These are phyloP conservation scores for Silene coronaria DNA, from an alignment of 179 eudicot species.

Conservation along the genomic window DNA sequence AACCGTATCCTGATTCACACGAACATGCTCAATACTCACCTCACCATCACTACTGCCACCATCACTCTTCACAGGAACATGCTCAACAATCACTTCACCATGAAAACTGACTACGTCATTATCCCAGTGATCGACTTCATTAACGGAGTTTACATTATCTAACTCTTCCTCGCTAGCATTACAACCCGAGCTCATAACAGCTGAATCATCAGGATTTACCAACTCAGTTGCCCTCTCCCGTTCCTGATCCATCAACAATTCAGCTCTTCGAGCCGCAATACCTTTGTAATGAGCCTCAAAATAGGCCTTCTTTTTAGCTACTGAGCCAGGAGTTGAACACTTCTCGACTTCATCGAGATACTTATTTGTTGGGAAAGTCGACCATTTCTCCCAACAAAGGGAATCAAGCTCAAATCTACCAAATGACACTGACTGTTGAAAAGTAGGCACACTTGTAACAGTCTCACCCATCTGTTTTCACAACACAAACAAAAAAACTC, in stretches of 20 bases:
- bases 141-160: slow-evolving; percentile 18
- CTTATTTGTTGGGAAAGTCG: slow-evolving; percentile 48
- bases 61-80: slow-evolving; percentile 17
- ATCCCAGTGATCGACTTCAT: slow-evolving; percentile 24
- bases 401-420: slow-evolving; percentile 53
- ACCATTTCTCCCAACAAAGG: slow-evolving; percentile 55
- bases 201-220: slow-evolving; percentile 19
- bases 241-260: slow-evolving; percentile 36
- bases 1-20: not conserved
- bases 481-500: slow-evolving; percentile 21
- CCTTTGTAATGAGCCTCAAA: slow-evolving; percentile 48
- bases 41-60: not conserved
- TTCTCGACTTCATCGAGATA: slow-evolving; percentile 51
- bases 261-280: slow-evolving; percentile 40
- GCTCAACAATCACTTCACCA: not conserved
- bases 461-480: slow-evolving; percentile 67
- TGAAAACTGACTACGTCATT: slow-evolving; percentile 4
- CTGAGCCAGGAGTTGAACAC: slow-evolving; percentile 45
- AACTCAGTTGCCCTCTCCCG: slow-evolving; percentile 23
- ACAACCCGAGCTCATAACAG: slow-evolving; percentile 16
- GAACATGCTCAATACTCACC: not conserved
- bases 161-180: slow-evolving; percentile 19
- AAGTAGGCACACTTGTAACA: slow-evolving; percentile 28
- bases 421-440: slow-evolving; percentile 54
- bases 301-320: slow-evolving; percentile 50